Evolutionary conservation across 2,329 filamentous ascomycete genomes (phyloP), one percentile per base, ranked within the genome.

Genomic region (Alternaria postmessia): DNA sequence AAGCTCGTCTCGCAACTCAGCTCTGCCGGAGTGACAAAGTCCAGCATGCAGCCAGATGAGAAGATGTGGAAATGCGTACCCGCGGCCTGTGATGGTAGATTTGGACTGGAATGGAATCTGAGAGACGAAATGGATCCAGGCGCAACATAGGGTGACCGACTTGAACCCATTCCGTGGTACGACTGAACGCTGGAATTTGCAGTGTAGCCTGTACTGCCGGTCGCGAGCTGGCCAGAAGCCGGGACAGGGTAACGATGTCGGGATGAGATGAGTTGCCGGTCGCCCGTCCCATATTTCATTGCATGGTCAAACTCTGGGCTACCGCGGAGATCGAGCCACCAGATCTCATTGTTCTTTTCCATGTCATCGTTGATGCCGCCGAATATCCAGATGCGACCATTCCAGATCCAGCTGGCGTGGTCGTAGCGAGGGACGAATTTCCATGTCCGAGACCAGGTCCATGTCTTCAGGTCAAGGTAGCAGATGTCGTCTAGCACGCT

Each of bases 391-490:
- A 99, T 89, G 43, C 93, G 88, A 64, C 95, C 94, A 56, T 91
- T 89, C 86, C 94, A 97, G 61, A 99, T 90, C 85, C 94, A 97
- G 53, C 92, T 93, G 16, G 93, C 93, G 76, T 99, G 95, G 71
- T 99, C 95, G 75, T 97, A 99, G 39, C 95, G 88, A 49, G 92
- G 90, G 26, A 97, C 94, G 75, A 99, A 99, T 62, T 90, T 91
- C 95, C 95, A 99, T 41, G 93, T 90, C 58, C 93, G 89, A 57
- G 94, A 98, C 95, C 95, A 99, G 0, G 94, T 97, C 85, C 93
- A 97, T 2, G 95, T 98, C 82, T 96, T 97, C 47, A 99, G 84
- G 75, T 99, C 95, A 49, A 99, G 86, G 74, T 96, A 99, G 81
- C 93, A 97, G 51, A 99, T 93, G 75, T 99, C 95, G 76, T 98